These are phyloP conservation scores for Populus simonii DNA, from an alignment of 345 rosid genomes.

Conservation along the genomic window DNA sequence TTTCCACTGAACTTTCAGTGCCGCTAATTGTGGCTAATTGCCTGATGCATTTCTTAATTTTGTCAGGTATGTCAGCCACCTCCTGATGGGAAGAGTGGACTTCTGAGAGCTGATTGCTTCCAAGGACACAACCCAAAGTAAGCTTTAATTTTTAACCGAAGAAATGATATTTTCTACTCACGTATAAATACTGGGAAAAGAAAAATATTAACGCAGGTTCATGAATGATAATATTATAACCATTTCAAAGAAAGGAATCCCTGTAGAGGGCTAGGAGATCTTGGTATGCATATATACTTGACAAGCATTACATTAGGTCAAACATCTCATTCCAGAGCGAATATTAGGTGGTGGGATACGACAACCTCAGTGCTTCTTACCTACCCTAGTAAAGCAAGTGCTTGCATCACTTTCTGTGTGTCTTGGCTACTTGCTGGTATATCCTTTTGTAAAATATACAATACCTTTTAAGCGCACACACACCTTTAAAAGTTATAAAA, in stretches of 20 bases:
- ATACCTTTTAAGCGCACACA: too few species aligned
- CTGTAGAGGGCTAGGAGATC: background rate
- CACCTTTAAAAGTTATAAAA: too few species aligned
- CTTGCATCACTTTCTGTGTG: background rate
- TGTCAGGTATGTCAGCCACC: conserved; percentile 63
- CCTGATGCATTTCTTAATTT: background rate
- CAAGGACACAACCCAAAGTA: conserved; percentile 56
- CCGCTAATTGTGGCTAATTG: conserved; percentile 9
- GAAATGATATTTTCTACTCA: background rate
- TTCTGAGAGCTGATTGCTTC: conserved; percentile 53
- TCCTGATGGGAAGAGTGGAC: conserved; percentile 59
- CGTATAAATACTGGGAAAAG: background rate
- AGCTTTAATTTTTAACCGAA: conserved; percentile 11
- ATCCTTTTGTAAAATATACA: too few species aligned
- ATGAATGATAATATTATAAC: background rate
- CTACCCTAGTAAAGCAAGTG: background rate
- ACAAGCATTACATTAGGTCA: conserved; percentile 18
- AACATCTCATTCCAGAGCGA: background rate
- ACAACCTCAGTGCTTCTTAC: background rate
- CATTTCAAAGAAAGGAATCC: background rate
- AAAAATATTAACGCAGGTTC: background rate
- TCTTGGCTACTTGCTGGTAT: background rate
- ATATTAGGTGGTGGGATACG: conserved; percentile 8
- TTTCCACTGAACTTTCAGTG: background rate
- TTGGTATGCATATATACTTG: conserved; percentile 3